Conservation (phyloP, 2,329 filamentous ascomycete genomes). For the Aspergillus sp. region DNA sequence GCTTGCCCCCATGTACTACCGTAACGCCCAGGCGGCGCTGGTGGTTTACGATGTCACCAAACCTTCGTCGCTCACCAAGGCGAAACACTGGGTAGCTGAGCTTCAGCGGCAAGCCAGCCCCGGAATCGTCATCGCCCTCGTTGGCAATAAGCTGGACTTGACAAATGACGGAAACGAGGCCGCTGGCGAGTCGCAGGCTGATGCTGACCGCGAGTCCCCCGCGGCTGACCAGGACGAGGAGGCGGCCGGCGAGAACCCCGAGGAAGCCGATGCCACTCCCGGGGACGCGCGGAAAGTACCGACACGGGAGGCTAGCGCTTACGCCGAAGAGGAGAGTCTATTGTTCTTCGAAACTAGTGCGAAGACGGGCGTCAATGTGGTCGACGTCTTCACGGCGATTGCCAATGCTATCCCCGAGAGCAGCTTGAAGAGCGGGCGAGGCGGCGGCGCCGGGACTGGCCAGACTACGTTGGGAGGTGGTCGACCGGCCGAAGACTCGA, state of each 20-base stretch:
- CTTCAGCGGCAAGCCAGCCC: constrained; percentile 93
- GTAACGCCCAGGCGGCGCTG: constrained; percentile 94
- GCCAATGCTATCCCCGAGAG: constrained; percentile 98
- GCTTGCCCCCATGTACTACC: constrained; percentile 98
- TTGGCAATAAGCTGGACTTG: constrained; percentile 95
- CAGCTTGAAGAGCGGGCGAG: constrained; percentile 83
- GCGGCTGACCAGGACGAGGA: constrained; percentile 34
- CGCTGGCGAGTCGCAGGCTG: constrained; percentile 29
- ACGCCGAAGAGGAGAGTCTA: constrained; percentile 90
- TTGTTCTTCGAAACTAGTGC: constrained; percentile 98
- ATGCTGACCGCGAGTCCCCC: constrained; percentile 39
- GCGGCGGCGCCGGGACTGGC: constrained; percentile 63
- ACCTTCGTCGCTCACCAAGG: constrained; percentile 90
- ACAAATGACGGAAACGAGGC: constrained; percentile 59
- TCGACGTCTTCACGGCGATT: constrained; percentile 96
- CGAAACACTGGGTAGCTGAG: constrained; percentile 98
- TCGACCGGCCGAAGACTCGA: constrained; percentile 51
- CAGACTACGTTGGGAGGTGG: constrained; percentile 56
- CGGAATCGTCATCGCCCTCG: constrained; percentile 93
- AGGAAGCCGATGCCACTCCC: constrained; percentile 60
- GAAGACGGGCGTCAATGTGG: constrained; percentile 92
- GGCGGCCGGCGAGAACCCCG: constrained; percentile 50
- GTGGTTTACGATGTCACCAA: constrained; percentile 99
- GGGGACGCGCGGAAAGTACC: constrained; percentile 83
- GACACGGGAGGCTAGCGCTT: constrained; percentile 86